Conservation (phyloP, 768 basidiomycete genomes). For the Sarcodon aspratus region DNA sequence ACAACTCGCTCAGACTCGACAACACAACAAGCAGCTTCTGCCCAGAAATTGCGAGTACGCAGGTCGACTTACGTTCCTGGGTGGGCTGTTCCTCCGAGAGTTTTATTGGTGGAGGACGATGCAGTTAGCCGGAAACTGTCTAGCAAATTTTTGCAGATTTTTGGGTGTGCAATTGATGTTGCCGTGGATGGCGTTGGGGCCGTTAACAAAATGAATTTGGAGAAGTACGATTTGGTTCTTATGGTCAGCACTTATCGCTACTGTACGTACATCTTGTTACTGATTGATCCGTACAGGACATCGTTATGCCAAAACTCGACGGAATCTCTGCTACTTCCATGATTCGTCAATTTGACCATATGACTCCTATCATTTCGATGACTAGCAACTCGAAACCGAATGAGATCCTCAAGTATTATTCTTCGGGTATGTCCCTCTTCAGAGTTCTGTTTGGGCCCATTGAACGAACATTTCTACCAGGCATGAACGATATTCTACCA, state of each 20-base stretch:
- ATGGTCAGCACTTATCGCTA: constrained; percentile 49
- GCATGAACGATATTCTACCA: constrained; percentile 95
- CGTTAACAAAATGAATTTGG: constrained; percentile 92
- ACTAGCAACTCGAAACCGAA: constrained; percentile 89
- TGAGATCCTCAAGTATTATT: constrained; percentile 86
- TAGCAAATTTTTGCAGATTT: constrained; percentile 90
- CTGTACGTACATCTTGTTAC: constrained; percentile 1
- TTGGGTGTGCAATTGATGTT: constrained; percentile 90
- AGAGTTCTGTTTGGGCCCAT: not conserved
- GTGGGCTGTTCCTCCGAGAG: constrained; percentile 86
- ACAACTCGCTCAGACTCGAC: not conserved
- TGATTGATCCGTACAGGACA: constrained; percentile 39
- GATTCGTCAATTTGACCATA: constrained; percentile 89
- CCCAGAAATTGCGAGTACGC: constrained; percentile 52
- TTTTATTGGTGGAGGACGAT: constrained; percentile 93
- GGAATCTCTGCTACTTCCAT: constrained; percentile 86
- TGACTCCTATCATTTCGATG: constrained; percentile 98
- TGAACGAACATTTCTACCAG: constrained; percentile 15
- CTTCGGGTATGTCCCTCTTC: constrained; percentile 36
- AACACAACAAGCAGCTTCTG: constrained; percentile 7
- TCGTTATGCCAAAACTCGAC: constrained; percentile 87
- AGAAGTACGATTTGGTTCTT: constrained; percentile 90
- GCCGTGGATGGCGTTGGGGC: constrained; percentile 90
- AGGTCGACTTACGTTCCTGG: constrained; percentile 77
- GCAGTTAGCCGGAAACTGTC: constrained; percentile 80